These are phyloP conservation scores for Geosmithia putterillii DNA, from an alignment of 2,329 filamentous ascomycete species.

Conservation along the genomic window DNA sequence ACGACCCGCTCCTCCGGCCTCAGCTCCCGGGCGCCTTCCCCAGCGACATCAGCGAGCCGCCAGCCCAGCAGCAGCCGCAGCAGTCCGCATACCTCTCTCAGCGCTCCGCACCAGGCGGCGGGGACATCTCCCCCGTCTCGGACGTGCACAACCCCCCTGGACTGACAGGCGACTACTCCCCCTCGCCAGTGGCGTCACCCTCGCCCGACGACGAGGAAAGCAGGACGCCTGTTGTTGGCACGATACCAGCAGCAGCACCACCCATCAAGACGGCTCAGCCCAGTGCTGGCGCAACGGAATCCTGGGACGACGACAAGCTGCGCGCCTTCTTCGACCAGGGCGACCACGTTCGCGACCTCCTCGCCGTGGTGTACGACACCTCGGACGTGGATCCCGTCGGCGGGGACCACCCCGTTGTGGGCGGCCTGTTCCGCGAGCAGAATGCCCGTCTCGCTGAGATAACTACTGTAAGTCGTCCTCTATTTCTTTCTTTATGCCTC, in stretches of 20 bases:
- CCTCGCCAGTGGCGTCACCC: constrained; percentile 43
- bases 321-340: constrained; percentile 86
- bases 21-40: constrained; percentile 26
- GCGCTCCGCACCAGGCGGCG: constrained; percentile 10
- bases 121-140: constrained; percentile 45
- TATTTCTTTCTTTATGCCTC: no score
- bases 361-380: constrained; percentile 88
- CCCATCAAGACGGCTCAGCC: no score
- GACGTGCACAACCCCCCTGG: constrained; percentile 36
- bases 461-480: constrained; percentile 47
- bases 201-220: constrained; percentile 42
- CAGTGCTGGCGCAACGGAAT: constrained; percentile 12
- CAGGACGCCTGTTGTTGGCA: no score
- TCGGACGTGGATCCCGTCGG: constrained; percentile 67
- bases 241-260: no score
- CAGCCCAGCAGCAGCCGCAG: constrained; percentile 11
- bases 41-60: constrained; percentile 22
- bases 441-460: constrained; percentile 79
- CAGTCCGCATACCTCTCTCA: background rate
- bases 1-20: no score
- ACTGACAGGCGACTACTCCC: constrained; percentile 15
- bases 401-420: constrained; percentile 75
- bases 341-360: constrained; percentile 76
- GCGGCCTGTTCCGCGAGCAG: constrained; percentile 73
- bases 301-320: constrained; percentile 80